Base-by-base conservation (phyloP, 2,329 filamentous ascomycete species). In the Phaeosphaeria sp. region DNA sequence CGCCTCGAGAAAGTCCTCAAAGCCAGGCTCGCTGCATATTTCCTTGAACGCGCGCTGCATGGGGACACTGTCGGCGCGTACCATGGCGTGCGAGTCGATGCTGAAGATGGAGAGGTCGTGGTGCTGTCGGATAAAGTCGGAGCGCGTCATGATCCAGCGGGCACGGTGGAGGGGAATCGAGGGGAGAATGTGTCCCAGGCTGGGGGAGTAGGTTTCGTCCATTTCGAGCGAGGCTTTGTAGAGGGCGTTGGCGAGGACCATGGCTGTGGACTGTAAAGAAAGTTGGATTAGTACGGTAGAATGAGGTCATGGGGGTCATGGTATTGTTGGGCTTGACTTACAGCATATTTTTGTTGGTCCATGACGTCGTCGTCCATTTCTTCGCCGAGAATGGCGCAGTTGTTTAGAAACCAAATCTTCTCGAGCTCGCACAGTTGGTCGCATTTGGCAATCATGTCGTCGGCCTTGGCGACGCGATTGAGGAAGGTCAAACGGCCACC, bases 331-430 rank as follows among this genome's bases (percentile, higher is more conserved):
- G 22, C 7, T 6, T 30, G 50, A 85, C 89, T 79, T 82, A 92
- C 90, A 46, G 93, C 92, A 83, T 92, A 97, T 77, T 98, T 97
- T 74, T 98, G 93, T 77, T 97, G 91, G 72, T 97, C 92, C 89
- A 98, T 98, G 66, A 97, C 95, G 73, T 99, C 95, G 77, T 98
- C 95, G 67, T 98, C 95, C 89, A 90, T 93, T 62, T 89, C 88
- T 59, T 80, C 82, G 18, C 90, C 90, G 1, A 93, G 82, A 53
- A 93, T 90, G 81, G 90, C 90, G 73, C 90, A 92, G 72, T 79
- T 88, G 77, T 92, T 93, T 20, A 93, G 77, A 66, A 93, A 89
- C 90, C 90, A 93, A 0, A 87, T 89, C 73, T 90, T 91, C 72
- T 93, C 90, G 41, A 83, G 85, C 36, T 86, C 80, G 69, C 86